These are phyloP conservation scores for Chenopodium quinoa DNA, from an alignment of 148 eudicot species.

Conservation along the genomic window DNA sequence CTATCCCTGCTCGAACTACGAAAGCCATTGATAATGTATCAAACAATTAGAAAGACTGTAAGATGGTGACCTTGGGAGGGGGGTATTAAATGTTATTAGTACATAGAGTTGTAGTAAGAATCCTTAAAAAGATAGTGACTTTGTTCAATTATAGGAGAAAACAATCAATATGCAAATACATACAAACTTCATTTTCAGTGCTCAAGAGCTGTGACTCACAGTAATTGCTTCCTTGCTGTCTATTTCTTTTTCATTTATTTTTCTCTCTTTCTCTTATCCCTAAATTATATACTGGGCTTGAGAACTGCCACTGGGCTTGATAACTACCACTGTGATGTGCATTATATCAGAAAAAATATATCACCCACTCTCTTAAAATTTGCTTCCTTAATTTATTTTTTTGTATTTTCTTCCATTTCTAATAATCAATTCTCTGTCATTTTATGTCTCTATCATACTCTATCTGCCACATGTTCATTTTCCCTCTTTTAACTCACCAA, in stretches of 20 bases:
- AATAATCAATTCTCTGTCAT: constrained; percentile 21
- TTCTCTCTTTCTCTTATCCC: constrained; percentile 17
- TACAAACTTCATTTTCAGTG: constrained; percentile 35
- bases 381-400: neutral
- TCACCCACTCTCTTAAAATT: constrained; percentile 21
- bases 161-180: constrained; percentile 26
- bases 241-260: constrained; percentile 10
- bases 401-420: constrained; percentile 13
- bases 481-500: constrained; percentile 25
- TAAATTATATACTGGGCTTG: neutral
- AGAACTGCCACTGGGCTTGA: constrained; percentile 18
- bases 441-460: constrained; percentile 21
- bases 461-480: constrained; percentile 23
- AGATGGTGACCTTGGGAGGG: constrained; percentile 13
- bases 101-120: neutral
- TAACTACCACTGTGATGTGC: constrained; percentile 48
- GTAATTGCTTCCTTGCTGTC: constrained; percentile 19
- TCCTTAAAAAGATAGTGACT: constrained; percentile 2
- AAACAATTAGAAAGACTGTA: constrained; percentile 7
- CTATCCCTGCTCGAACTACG: neutral
- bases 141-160: constrained; percentile 21
- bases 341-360: constrained; percentile 25
- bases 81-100: neutral
- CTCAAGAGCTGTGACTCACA: constrained; percentile 22
- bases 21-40: neutral